Evolutionary conservation across 192 early-diverging fungal genomes (phyloP).

Genomic region (Martensiomyces pterosporus): DNA sequence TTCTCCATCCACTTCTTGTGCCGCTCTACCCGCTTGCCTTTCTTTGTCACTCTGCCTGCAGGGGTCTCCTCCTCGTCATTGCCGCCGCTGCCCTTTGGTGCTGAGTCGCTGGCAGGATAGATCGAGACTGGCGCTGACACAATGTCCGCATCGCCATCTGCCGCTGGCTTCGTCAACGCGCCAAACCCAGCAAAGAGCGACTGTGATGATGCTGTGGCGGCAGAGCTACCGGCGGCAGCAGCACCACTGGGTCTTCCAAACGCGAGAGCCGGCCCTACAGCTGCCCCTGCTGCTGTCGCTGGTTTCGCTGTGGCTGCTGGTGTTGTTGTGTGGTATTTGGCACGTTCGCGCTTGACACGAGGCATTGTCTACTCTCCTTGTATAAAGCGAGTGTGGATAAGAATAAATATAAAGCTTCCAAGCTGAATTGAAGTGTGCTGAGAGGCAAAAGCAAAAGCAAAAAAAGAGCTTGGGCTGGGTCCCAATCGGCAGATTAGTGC

Average conservation of each 20-base stretch:
- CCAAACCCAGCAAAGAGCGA: too few species aligned
- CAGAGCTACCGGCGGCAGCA: too few species aligned
- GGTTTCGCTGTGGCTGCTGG: not conserved
- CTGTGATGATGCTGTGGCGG: too few species aligned
- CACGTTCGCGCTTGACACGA: conserved; percentile 16
- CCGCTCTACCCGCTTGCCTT: conserved; percentile 52
- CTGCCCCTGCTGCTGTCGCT: not conserved
- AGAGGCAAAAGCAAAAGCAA: not conserved
- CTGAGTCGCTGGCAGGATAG: too few species aligned
- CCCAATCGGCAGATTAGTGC: too few species aligned
- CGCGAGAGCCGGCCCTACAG: too few species aligned
- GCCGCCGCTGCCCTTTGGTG: not conserved
- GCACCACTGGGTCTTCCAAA: too few species aligned
- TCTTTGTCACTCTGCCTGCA: conserved; percentile 27
- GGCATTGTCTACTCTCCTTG: conserved; percentile 14
- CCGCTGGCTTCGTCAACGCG: not conserved
- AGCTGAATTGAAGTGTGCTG: too few species aligned
- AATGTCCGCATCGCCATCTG: conserved; percentile 5
- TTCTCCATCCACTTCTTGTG: conserved; percentile 66
- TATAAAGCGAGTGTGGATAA: not conserved
- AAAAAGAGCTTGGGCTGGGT: too few species aligned
- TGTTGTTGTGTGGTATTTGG: conserved; percentile 23
- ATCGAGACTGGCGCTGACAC: conserved; percentile 16
- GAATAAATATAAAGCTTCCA: conserved; percentile 1
- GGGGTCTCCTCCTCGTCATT: not conserved